phyloP scores from a whole-genome alignment of 441 rosid species.

The Aquilaria agallochum region DNA sequence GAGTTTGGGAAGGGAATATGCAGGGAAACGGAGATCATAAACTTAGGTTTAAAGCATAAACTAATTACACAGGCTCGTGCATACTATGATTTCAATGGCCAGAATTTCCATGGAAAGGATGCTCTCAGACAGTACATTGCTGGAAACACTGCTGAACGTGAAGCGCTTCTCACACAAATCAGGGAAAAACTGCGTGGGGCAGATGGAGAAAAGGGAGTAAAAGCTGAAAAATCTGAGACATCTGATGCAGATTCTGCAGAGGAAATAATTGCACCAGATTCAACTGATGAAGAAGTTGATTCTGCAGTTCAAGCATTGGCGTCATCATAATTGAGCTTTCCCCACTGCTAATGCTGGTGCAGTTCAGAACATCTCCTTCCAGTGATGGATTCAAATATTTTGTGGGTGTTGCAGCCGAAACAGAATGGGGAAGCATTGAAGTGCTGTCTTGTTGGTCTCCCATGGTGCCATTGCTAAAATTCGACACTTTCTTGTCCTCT shows the following conservation, averaged over 20 bases:
- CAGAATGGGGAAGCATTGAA: not conserved
- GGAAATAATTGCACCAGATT: conserved; percentile 45
- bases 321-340: not conserved
- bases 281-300: conserved; percentile 69
- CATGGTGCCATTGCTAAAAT: too few species aligned
- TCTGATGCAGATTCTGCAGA: conserved; percentile 27
- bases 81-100: conserved; percentile 39
- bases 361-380: not conserved
- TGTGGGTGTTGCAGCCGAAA: too few species aligned
- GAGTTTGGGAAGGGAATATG: conserved; percentile 95
- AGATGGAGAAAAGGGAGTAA: conserved; percentile 25
- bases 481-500: too few species aligned
- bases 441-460: not conserved
- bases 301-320: conserved; percentile 55
- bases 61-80: conserved; percentile 45
- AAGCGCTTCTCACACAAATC: conserved; percentile 62
- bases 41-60: conserved; percentile 67
- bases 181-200: conserved; percentile 46
- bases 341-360: not conserved
- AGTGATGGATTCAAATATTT: too few species aligned
- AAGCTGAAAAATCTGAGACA: conserved; percentile 20
- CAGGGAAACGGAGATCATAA: conserved; percentile 66
- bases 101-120: conserved; percentile 66
- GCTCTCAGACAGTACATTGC: conserved; percentile 50
- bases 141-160: conserved; percentile 36